These are phyloP conservation scores for Sporothrix schenckii DNA, from an alignment of 2,329 filamentous ascomycete genomes.

Conservation along the genomic window DNA sequence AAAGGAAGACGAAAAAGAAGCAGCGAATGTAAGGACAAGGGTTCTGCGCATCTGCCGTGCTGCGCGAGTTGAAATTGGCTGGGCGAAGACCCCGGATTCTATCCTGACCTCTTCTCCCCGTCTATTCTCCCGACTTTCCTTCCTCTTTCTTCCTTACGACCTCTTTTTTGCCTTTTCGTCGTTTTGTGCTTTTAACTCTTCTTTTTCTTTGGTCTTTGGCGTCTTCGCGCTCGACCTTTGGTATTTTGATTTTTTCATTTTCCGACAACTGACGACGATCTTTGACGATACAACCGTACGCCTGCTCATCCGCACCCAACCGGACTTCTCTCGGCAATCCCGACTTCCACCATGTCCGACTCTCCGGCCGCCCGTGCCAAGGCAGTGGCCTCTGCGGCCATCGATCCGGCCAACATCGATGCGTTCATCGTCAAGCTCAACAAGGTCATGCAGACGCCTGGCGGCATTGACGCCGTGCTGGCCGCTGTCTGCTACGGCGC, in stretches of 20 bases:
- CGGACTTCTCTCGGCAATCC: neutral
- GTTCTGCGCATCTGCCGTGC: constrained; percentile 15
- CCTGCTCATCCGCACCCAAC: neutral
- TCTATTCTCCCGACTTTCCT: neutral
- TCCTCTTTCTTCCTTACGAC: neutral
- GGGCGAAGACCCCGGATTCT: constrained; percentile 2
- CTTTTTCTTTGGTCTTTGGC: neutral
- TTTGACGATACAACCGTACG: too few relatives aligned
- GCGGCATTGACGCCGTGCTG: constrained; percentile 70
- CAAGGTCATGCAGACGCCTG: constrained; percentile 67
- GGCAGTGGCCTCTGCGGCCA: constrained; percentile 30
- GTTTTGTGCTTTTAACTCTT: neutral
- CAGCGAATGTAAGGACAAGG: constrained; percentile 6
- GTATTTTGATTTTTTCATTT: neutral
- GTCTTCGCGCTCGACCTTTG: neutral
- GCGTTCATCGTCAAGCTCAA: constrained; percentile 59
- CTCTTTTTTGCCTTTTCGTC: neutral
- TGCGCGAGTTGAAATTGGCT: constrained; percentile 25
- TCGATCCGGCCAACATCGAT: constrained; percentile 50
- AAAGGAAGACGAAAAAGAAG: constrained; percentile 19
- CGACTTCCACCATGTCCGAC: constrained; percentile 34
- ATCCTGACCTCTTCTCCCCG: neutral
- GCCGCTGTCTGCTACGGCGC: constrained; percentile 70
- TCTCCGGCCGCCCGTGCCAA: constrained; percentile 33
- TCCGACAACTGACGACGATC: neutral